A percentile compares a stretch with the other conserved stretches of the same genome.
Evolutionary conservation across 352 stramenopile species (phyloP).

Genomic region (Saprolegnia diclina): DNA sequence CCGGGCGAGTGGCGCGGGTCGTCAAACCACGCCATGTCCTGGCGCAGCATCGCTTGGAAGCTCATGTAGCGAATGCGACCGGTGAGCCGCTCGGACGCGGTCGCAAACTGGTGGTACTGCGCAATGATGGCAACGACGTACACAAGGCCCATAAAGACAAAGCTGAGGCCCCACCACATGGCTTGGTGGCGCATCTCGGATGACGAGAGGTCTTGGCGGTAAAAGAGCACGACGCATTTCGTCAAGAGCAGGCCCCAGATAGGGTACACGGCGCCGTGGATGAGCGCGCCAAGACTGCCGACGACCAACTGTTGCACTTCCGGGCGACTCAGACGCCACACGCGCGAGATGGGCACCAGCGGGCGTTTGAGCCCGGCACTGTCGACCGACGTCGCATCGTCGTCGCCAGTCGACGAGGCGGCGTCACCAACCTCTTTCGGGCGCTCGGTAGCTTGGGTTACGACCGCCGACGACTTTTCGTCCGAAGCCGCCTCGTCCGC

Average conservation of each 20-base stretch:
- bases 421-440: not conserved
- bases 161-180: conserved; percentile 32
- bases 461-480: not conserved
- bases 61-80: conserved; percentile 5
- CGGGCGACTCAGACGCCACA: conserved; percentile 43
- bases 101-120: conserved; percentile 38
- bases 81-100: conserved; percentile 31
- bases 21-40: conserved; percentile 33
- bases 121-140: conserved; percentile 29
- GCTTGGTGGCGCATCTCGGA: conserved; percentile 32
- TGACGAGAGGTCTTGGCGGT: not conserved
- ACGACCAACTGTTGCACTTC: conserved; percentile 28
- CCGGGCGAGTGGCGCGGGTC: conserved; percentile 19
- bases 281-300: conserved; percentile 12
- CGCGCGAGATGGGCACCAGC: conserved; percentile 31
- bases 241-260: conserved; percentile 21
- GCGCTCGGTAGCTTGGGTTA: not conserved
- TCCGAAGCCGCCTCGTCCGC: not conserved
- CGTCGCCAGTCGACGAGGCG: not conserved
- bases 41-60: conserved; percentile 31
- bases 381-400: not conserved
- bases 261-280: conserved; percentile 21
- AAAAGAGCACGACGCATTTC: conserved; percentile 16
- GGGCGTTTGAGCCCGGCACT: conserved; percentile 9
- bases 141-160: conserved; percentile 32